Evolutionary conservation across 257 asterid species (phyloP), one percentile per base, ranked within the genome.

Genomic region (Cruciata laevipes): DNA sequence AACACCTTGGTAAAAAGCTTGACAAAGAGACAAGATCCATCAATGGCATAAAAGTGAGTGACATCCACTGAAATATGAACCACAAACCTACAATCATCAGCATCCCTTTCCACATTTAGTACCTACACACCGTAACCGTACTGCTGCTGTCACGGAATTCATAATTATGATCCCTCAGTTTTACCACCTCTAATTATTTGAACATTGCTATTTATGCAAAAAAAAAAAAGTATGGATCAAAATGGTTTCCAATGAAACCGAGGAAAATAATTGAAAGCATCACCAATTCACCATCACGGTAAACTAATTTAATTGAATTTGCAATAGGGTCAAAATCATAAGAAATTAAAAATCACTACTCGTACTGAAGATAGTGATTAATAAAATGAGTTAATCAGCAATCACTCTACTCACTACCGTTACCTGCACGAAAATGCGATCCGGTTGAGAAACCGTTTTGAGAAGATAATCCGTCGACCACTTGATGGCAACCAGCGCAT

Each of bases 351-450:
- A 37, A 37, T 7, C 8, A 37, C 42, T 8, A 9, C 30, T 2
- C 30, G 13, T 37, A 7, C 42, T 35, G 10, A 8, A 3, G 7
- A 9, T 11, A 11, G 49, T 11, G 17, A 42, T 13, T 14, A 51
- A 18, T 16, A 51, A 49, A 16, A 13, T 14, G 56, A 49, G 4
- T 49, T 16, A 52, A 52, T n/a, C n/a, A n/a, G n/a, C n/a, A n/a
- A n/a, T 20, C 23, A 14, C n/a, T 25, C 44, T 16, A 31, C 5
- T 17, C n/a, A 38, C 21, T 3, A 17, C 62, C 8, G 51, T 68
- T 76, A 92, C 99, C 99, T 94, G 99, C 24, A 94, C 99, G 55
- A 85, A 86, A 78, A 94, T 94, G 25, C 97, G 89, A 75, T 88
- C 76, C 18, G 96, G 88, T 35, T 85, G 95, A 33, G 99, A 79